Percentiles rank a stretch among this genome's conserved stretches.
Conservation (phyloP, 208 protist species). For the Trypanosoma caninum region DNA sequence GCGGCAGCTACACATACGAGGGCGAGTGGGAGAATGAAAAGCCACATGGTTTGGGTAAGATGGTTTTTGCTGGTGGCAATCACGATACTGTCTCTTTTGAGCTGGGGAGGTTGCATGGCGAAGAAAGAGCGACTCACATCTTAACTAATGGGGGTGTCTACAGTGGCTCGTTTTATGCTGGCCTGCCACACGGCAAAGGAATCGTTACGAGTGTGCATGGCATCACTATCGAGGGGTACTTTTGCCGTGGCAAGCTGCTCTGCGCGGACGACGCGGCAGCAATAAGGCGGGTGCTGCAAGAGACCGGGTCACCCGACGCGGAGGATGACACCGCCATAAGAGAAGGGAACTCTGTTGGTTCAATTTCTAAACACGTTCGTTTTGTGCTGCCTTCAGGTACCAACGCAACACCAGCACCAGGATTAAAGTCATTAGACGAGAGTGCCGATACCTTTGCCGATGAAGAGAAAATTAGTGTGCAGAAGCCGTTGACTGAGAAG, state of each 20-base stretch:
- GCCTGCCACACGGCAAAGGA: conserved; percentile 55
- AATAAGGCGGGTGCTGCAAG: conserved; percentile 20
- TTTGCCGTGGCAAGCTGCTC: conserved; percentile 31
- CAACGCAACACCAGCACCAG: no score
- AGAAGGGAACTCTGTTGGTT: background rate
- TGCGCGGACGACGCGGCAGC: conserved; percentile 15
- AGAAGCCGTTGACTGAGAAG: no score
- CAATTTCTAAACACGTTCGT: background rate
- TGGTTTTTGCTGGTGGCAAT: conserved; percentile 62
- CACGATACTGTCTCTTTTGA: conserved; percentile 48
- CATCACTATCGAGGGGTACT: conserved; percentile 29
- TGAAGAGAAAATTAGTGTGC: no score
- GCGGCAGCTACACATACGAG: conserved; percentile 27
- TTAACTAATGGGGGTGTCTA: conserved; percentile 33
- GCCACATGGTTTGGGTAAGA: conserved; percentile 39
- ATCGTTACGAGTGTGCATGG: conserved; percentile 21
- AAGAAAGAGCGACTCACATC: conserved; percentile 37
- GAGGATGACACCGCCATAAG: background rate
- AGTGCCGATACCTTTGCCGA: no score
- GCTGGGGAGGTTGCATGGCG: conserved; percentile 43
- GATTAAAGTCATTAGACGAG: no score
- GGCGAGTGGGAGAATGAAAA: conserved; percentile 48
- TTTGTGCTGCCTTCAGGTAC: no score
- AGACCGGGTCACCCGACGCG: background rate
- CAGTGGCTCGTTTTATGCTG: conserved; percentile 51